Evolutionary conservation across 2,329 filamentous ascomycete genomes (phyloP).

Genomic region (Colletotrichum liriopes): DNA sequence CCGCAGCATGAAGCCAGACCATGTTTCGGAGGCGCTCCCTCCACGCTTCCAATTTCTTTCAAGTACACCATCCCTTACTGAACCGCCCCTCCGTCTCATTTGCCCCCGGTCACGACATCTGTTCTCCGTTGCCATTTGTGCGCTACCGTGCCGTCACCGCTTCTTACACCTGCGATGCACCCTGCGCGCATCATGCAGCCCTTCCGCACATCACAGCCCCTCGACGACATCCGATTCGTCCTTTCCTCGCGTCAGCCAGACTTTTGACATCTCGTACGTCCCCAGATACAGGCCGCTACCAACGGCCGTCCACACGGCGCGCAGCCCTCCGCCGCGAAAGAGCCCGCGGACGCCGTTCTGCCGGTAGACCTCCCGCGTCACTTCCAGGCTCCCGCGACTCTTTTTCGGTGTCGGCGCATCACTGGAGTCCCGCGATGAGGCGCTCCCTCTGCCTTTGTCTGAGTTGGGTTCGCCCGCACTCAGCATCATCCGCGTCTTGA

Average conservation of each 20-base stretch:
- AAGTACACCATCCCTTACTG: not conserved
- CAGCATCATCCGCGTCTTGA: conserved; percentile 93
- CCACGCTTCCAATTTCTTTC: not conserved
- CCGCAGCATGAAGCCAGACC: conserved; percentile 11
- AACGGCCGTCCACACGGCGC: conserved; percentile 85
- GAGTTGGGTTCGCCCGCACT: conserved; percentile 62
- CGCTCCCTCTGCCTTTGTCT: conserved; percentile 11
- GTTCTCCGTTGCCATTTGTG: not conserved
- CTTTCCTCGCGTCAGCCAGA: conserved; percentile 68
- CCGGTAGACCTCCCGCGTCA: conserved; percentile 76
- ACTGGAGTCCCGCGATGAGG: not conserved
- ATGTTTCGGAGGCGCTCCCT: conserved; percentile 27
- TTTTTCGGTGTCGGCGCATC: not conserved
- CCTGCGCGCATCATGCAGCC: conserved; percentile 6
- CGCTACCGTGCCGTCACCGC: not conserved
- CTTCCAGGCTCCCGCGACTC: conserved; percentile 62
- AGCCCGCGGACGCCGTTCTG: conserved; percentile 81
- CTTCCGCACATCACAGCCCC: conserved; percentile 44
- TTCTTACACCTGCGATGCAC: conserved; percentile 22
- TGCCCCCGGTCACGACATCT: not conserved
- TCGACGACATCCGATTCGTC: conserved; percentile 57
- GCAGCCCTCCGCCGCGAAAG: conserved; percentile 82
- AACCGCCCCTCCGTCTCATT: conserved; percentile 13
- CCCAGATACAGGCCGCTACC: conserved; percentile 89
- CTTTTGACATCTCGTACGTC: conserved; percentile 85